Percentiles rank a stretch among this genome's conserved stretches.
phyloP scores from a whole-genome alignment of 2,329 filamentous ascomycete species.

The Hansfordia pulvinata region DNA sequence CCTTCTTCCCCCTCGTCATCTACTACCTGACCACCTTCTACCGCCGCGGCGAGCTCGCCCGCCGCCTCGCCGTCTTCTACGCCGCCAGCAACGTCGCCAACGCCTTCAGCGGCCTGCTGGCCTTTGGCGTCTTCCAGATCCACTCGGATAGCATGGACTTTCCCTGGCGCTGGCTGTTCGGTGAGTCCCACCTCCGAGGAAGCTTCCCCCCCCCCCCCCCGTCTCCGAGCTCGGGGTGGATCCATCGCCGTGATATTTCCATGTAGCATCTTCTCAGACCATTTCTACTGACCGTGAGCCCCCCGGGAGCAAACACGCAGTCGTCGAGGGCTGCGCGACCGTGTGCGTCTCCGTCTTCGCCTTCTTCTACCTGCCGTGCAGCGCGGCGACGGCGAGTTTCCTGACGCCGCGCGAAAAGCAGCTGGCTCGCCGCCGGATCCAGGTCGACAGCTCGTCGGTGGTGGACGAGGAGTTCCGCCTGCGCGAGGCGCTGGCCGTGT shows the following conservation, averaged over 20 bases:
- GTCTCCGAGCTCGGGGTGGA: too few species aligned
- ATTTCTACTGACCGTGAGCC: slow-evolving; percentile 3
- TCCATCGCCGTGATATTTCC: too few species aligned
- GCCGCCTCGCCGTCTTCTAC: slow-evolving; percentile 61
- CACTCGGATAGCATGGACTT: slow-evolving; percentile 18
- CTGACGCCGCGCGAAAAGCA: slow-evolving; percentile 51
- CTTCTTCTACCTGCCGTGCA: slow-evolving; percentile 55
- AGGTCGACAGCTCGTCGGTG: slow-evolving; percentile 56
- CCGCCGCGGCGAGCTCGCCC: slow-evolving; percentile 54
- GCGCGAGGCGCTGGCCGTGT: slow-evolving; percentile 35
- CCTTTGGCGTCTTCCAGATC: slow-evolving; percentile 35
- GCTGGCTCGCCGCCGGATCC: slow-evolving; percentile 60
- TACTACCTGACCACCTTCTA: slow-evolving; percentile 52
- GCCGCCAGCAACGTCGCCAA: slow-evolving; percentile 63
- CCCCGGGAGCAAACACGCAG: slow-evolving; percentile 25
- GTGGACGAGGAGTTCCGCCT: slow-evolving; percentile 39
- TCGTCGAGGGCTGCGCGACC: slow-evolving; percentile 42
- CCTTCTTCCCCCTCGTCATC: slow-evolving; percentile 55
- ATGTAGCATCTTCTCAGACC: too few species aligned
- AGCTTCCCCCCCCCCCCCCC: too few species aligned
- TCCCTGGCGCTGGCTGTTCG: slow-evolving; percentile 36
- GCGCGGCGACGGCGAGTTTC: slow-evolving; percentile 50
- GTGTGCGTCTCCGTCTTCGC: slow-evolving; percentile 50
- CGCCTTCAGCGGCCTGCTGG: slow-evolving; percentile 31
- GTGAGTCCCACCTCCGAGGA: too few species aligned